Base-by-base conservation (phyloP, 192 early-diverging fungal genomes). In the Thamnidium elegans region DNA sequence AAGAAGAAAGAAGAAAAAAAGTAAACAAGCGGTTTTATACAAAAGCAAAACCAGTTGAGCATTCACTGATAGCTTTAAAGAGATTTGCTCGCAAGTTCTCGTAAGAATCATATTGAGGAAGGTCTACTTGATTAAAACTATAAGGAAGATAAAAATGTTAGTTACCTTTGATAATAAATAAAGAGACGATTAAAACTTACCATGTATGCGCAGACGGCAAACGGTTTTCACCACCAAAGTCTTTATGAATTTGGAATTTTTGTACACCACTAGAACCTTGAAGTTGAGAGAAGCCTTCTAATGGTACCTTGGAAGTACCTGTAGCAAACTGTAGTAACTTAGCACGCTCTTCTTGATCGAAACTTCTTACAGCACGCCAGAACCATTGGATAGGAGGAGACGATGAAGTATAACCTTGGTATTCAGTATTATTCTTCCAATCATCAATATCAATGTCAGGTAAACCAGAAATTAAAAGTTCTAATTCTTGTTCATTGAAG, bases 361-460 rank as follows among this genome's bases (percentile, higher is more conserved):
- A 97, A 72, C 90, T 93, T 20, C 97, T 87, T 23, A 99, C 97
- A 0, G 92, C 94, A 39, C 97, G 82, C 97, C 97, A 99, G 84
- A 99, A 99, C 94, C 95, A 94, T 71, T 96, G 94, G 47, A 99
- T 89, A 71, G 95, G 95, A 20, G 92, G 91, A 19, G 92, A 91
- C 17, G 89, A 80, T 11, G 81, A 73, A 17, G 87, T 85, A 74
- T 95, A 99, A 44, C 92, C 92, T 65, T 94, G 91, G 71, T 99
- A 99, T 74, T 92, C 92, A 11, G 94, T 94, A 78, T 95, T 97
- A 78, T 99, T 99, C 69, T 94, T 94, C 97, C 96, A 98, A 75
- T 99, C 97, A 68, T 99, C 97, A 56, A 99, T 92, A 72, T 99
- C 97, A 69, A 99, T 95, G 66, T 99, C 97, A 3, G 97, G 97